These are phyloP conservation scores for Begonia fuchsioides DNA, from an alignment of 306 rosid genomes.

Conservation along the genomic window DNA sequence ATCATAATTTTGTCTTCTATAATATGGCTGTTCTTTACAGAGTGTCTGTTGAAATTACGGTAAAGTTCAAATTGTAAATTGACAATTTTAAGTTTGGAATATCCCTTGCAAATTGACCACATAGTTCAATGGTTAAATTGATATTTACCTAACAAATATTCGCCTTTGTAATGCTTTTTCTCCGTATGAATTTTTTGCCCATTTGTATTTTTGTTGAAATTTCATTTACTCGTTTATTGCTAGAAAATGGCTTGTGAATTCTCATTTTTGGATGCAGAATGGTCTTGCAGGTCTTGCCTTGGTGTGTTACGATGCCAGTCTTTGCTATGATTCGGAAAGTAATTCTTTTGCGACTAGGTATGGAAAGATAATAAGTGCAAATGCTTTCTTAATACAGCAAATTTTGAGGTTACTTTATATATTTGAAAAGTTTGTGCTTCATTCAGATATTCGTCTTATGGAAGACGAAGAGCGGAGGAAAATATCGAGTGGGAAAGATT, in stretches of 20 bases:
- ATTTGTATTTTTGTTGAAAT: background rate
- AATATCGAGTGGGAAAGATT: slow-evolving; percentile 65
- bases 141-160: too few species aligned
- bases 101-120: too few species aligned
- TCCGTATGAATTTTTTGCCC: too few species aligned
- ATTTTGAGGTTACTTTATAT: too few species aligned
- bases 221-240: background rate
- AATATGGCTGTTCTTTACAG: too few species aligned
- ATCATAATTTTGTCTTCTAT: too few species aligned
- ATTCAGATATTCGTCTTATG: slow-evolving; percentile 63
- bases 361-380: background rate
- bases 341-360: slow-evolving; percentile 85
- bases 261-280: slow-evolving; percentile 38
- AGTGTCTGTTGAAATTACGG: too few species aligned
- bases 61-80: too few species aligned
- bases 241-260: slow-evolving; percentile 7
- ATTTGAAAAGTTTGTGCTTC: slow-evolving; percentile 7
- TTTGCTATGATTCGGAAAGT: slow-evolving; percentile 43
- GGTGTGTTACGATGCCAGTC: slow-evolving; percentile 83
- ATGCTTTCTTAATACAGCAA: background rate
- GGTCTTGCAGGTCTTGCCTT: slow-evolving; percentile 86
- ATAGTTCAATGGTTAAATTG: too few species aligned
- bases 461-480: slow-evolving; percentile 67
- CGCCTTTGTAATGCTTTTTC: too few species aligned
- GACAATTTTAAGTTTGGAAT: too few species aligned